Conservation (phyloP, 495 filamentous ascomycete species). For the Penicillium lagena region DNA sequence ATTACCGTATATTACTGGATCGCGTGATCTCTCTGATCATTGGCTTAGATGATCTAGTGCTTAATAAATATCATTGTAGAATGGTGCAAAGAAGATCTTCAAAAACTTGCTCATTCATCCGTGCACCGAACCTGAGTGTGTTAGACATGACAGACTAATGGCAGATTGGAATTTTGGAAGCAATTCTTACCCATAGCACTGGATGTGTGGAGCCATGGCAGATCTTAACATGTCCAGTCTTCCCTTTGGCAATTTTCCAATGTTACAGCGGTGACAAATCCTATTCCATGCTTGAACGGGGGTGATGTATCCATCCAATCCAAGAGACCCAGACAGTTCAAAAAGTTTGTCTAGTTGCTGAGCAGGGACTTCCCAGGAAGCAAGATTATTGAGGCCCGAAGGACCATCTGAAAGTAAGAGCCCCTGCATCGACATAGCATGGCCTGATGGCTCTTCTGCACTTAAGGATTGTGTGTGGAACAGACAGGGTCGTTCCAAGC, state of each 20-base stretch:
- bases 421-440: constrained; percentile 9
- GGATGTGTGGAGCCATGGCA: constrained; percentile 8
- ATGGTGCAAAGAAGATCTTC: no score
- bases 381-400: background rate
- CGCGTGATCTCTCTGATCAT: no score
- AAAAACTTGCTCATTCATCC: constrained; percentile 8
- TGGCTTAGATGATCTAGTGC: no score
- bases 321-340: constrained; percentile 8
- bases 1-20: no score
- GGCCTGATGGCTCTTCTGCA: constrained; percentile 1
- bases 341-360: constrained; percentile 7
- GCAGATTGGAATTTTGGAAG: background rate
- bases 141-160: background rate
- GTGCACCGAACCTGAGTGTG: constrained; percentile 5
- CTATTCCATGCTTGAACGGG: constrained; percentile 16
- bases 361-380: constrained; percentile 6
- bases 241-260: background rate
- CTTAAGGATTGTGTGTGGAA: constrained; percentile 1
- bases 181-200: constrained; percentile 15
- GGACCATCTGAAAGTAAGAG: constrained; percentile 4
- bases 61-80: no score
- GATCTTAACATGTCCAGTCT: constrained; percentile 2
- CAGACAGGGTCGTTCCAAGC: constrained; percentile 14
- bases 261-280: background rate
- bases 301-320: constrained; percentile 9